Conservation (phyloP, 2,329 filamentous ascomycete species). For the Xylariales sp. region DNA sequence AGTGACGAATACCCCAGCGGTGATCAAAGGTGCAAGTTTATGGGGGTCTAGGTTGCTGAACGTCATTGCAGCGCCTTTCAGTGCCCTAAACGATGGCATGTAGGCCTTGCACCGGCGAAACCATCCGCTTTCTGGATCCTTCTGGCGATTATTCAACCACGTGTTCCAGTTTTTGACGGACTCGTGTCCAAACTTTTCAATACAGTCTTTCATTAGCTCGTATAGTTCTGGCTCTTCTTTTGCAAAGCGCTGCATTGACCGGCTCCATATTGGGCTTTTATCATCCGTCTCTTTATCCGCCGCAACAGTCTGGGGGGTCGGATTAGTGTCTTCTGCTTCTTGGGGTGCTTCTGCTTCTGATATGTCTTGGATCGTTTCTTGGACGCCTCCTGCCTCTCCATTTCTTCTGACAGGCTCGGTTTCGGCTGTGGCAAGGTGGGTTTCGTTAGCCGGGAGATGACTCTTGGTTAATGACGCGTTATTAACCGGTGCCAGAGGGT, state of each 20-base stretch:
- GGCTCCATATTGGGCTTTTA: conserved; percentile 8
- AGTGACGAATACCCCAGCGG: conserved; percentile 2
- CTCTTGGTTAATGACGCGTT: too few species aligned
- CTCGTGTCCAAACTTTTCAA: not conserved
- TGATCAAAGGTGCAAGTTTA: conserved; percentile 1
- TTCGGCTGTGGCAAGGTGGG: too few species aligned
- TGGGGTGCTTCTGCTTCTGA: too few species aligned
- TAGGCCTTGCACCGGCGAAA: conserved; percentile 11
- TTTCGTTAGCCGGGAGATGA: too few species aligned
- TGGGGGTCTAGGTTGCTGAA: not conserved
- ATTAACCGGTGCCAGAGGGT: too few species aligned
- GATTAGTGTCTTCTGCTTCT: too few species aligned
- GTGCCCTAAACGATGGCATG: conserved; percentile 2
- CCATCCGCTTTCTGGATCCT: not conserved
- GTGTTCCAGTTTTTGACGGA: not conserved
- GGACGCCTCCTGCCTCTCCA: too few species aligned
- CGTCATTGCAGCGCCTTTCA: not conserved
- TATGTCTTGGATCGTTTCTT: too few species aligned
- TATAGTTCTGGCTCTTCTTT: not conserved
- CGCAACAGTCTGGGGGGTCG: too few species aligned
- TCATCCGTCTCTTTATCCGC: not conserved
- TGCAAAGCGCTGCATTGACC: not conserved
- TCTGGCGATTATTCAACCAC: not conserved
- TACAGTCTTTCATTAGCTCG: conserved; percentile 1
- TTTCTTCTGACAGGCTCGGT: too few species aligned